Evolutionary conservation across 192 early-diverging fungal genomes (phyloP).

Genomic region (Backusella australiensis): DNA sequence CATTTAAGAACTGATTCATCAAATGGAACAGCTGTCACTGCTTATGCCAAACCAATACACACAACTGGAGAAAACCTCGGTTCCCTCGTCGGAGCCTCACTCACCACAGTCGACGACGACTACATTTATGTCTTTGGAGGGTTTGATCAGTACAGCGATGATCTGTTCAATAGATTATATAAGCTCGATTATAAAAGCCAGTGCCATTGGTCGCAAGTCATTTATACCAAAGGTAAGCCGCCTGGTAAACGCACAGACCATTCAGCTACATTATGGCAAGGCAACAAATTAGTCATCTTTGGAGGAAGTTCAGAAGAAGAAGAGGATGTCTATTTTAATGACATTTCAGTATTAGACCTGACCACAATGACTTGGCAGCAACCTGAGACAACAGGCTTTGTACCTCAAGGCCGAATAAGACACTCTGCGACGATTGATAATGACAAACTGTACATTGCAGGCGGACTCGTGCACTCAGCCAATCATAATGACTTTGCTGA

Average conservation of each 20-base stretch:
- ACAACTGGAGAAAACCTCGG: conserved; percentile 29
- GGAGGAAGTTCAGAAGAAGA: conserved; percentile 51
- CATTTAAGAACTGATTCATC: background rate
- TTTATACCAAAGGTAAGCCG: conserved; percentile 46
- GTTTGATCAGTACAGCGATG: conserved; percentile 65
- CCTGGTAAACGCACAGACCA: conserved; percentile 60
- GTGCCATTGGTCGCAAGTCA: conserved; percentile 47
- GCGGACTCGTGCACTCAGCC: conserved; percentile 35
- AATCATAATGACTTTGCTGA: conserved; percentile 25
- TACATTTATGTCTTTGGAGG: conserved; percentile 59
- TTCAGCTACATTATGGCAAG: conserved; percentile 56
- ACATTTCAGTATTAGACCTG: conserved; percentile 59
- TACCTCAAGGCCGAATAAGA: conserved; percentile 51
- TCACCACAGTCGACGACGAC: conserved; percentile 36
- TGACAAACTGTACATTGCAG: conserved; percentile 63
- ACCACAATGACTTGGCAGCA: conserved; percentile 58
- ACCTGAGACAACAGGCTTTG: conserved; percentile 45
- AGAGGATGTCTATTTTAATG: conserved; percentile 51
- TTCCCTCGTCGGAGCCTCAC: conserved; percentile 41
- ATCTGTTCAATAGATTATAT: conserved; percentile 64
- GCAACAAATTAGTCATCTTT: conserved; percentile 60
- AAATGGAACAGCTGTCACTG: background rate
- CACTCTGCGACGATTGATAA: conserved; percentile 63
- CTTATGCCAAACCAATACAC: conserved; percentile 2
- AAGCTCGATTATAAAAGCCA: conserved; percentile 42